Evolutionary conservation across 2,329 filamentous ascomycete genomes (phyloP), one percentile per base, ranked within the genome.

Genomic region (Botrytis cinerea): DNA sequence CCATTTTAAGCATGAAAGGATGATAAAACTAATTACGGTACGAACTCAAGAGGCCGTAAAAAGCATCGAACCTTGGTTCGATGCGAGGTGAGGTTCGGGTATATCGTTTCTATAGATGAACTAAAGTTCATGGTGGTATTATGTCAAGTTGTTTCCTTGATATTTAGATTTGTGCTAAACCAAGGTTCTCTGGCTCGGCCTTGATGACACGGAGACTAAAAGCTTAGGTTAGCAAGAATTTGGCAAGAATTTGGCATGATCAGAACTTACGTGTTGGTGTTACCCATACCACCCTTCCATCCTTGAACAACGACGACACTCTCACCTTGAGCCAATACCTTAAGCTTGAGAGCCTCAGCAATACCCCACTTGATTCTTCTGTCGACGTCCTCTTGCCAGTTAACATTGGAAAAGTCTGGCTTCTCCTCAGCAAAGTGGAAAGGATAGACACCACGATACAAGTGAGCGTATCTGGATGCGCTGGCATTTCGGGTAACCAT

Each of bases 381-480:
- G 86, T 99, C 96, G 79, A 99, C 96, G 84, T 99, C 95, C 87
- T 98, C 94, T 87, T 99, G 96, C 96, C 96, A 99, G 85, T 97
- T 95, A 81, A 92, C 90, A 84, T 92, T 89, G 83, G 88, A 89
- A 85, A 98, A 99, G 86, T 99, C 94, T 79, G 96, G 96, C 91
- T 98, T 98, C 80, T 86, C 85, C 87, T 97, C 93, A 71, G 92
- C 89, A 88, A 98, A 98, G 81, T 92, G 88, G 92, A 99, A 99
- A 74, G 96, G 96, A 83, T 98, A 99, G 76, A 99, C 95, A 80
- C 96, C 96, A 82, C 96, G 95, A 87, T 98, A 98, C 83, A 99
- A 85, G 84, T 99, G 96, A 78, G 91, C 92, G 84, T 96, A 98
- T 85, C 96, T 89, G 75, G 94, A 92, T 70, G 96, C 93, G 77